Evolutionary conservation across 2,329 filamentous ascomycete genomes (phyloP).

Genomic region (Lasiodiplodia hormozganensis): DNA sequence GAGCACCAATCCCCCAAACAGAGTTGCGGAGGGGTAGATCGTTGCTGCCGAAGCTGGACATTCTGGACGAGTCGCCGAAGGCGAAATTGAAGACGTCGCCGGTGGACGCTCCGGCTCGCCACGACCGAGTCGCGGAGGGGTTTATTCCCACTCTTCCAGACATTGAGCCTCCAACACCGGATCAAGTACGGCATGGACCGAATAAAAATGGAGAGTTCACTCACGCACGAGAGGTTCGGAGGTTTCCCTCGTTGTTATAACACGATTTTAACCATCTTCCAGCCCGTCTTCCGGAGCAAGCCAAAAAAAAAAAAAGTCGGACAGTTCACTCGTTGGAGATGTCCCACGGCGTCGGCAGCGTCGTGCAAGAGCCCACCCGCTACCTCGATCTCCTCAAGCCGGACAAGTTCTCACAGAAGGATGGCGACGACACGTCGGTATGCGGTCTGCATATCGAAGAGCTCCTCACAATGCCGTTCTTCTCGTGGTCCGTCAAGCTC

Average conservation of each 20-base stretch:
- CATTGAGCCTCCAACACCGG: no score
- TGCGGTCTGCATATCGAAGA: conserved; percentile 20
- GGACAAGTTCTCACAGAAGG: neutral
- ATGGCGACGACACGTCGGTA: neutral
- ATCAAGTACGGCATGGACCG: no score
- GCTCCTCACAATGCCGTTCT: conserved; percentile 10
- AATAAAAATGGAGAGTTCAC: no score
- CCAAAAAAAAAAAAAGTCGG: no score
- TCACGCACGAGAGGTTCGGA: no score
- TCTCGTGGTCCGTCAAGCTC: conserved; percentile 25
- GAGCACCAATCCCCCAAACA: neutral
- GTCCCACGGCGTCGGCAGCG: neutral
- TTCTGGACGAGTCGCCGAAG: neutral
- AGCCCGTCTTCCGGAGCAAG: no score
- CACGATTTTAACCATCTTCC: no score
- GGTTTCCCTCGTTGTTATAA: neutral
- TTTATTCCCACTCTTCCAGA: no score
- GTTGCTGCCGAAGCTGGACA: neutral
- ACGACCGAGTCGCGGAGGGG: no score
- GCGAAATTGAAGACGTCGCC: neutral
- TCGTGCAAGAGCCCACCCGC: conserved; percentile 3
- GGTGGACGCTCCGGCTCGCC: no score
- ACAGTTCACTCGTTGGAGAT: no score
- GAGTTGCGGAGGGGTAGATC: neutral
- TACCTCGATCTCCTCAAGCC: conserved; percentile 17